Conservation (phyloP, 2,329 filamentous ascomycete genomes). For the Penicillium polonicum region DNA sequence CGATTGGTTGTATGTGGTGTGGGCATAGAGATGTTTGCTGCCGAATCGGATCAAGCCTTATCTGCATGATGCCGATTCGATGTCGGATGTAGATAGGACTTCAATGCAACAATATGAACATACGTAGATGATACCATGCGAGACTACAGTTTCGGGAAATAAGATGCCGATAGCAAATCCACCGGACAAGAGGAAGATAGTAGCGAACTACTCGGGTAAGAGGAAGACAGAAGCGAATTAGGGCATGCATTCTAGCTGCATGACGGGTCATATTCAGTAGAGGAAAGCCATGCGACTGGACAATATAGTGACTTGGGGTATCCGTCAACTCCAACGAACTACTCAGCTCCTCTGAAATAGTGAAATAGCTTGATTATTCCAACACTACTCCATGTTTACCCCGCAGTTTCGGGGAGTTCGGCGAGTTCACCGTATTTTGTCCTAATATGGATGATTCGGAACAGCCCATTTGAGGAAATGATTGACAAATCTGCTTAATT, state of each 20-base stretch:
- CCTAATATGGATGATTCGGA: background rate
- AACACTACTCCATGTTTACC: background rate
- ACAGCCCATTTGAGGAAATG: background rate
- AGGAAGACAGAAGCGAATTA: background rate
- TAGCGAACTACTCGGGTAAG: background rate
- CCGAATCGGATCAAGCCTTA: constrained; percentile 10
- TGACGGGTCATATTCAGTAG: background rate
- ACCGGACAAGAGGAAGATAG: background rate
- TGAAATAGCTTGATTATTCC: background rate
- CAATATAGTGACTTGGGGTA: background rate
- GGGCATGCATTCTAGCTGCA: background rate
- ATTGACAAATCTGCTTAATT: background rate
- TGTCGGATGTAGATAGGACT: constrained; percentile 14
- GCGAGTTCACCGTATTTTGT: background rate
- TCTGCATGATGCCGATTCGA: constrained; percentile 15
- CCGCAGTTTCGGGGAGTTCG: background rate
- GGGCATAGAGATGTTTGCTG: constrained; percentile 48
- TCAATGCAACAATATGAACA: constrained; percentile 1
- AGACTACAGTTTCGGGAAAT: background rate
- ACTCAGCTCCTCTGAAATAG: background rate
- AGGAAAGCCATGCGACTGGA: background rate
- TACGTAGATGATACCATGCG: constrained; percentile 1
- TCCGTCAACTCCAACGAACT: background rate
- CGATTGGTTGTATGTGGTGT: constrained; percentile 49
- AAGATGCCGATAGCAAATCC: background rate